These are phyloP conservation scores for Candida mattraensis DNA, from an alignment of 805 yeast species.

Conservation along the genomic window DNA sequence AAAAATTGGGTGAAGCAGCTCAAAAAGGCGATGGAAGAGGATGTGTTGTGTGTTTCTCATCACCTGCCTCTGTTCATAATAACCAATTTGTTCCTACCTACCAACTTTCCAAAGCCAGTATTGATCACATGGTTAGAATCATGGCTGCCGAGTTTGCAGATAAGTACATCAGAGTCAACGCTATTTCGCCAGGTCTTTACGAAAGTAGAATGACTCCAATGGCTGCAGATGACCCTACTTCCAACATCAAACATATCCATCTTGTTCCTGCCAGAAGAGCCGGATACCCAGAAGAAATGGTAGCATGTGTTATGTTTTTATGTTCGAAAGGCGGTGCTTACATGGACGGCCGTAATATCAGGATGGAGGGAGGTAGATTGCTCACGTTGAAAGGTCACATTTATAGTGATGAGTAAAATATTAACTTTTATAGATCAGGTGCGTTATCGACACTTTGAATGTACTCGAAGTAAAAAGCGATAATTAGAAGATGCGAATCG, in stretches of 20 bases:
- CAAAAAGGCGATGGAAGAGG: slow-evolving; percentile 24
- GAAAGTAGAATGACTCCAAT: slow-evolving; percentile 27
- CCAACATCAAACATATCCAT: slow-evolving; percentile 20
- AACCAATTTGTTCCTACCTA: slow-evolving; percentile 27
- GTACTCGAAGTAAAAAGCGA: slow-evolving; percentile 57
- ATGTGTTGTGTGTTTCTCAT: slow-evolving; percentile 24
- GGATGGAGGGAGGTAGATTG: slow-evolving; percentile 27
- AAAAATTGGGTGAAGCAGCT: slow-evolving; percentile 25
- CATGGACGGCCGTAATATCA: slow-evolving; percentile 24
- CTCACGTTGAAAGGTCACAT: slow-evolving; percentile 24
- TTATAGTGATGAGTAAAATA: slow-evolving; percentile 22
- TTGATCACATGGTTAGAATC: slow-evolving; percentile 28
- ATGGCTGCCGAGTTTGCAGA: slow-evolving; percentile 30
- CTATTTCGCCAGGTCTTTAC: slow-evolving; percentile 26
- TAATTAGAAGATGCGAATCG: slow-evolving; percentile 56
- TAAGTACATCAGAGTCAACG: slow-evolving; percentile 25
- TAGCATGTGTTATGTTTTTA: slow-evolving; percentile 19
- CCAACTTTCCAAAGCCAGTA: slow-evolving; percentile 22
- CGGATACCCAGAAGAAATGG: slow-evolving; percentile 24
- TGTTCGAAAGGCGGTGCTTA: slow-evolving; percentile 28
- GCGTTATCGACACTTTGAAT: slow-evolving; percentile 41
- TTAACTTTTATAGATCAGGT: slow-evolving; percentile 7
- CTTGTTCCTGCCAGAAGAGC: slow-evolving; percentile 25
- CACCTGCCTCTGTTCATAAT: slow-evolving; percentile 24
- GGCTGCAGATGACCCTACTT: slow-evolving; percentile 20